Base-by-base conservation (phyloP, 176 grass and related monocot genomes). In the Phyllostachys edulis region DNA sequence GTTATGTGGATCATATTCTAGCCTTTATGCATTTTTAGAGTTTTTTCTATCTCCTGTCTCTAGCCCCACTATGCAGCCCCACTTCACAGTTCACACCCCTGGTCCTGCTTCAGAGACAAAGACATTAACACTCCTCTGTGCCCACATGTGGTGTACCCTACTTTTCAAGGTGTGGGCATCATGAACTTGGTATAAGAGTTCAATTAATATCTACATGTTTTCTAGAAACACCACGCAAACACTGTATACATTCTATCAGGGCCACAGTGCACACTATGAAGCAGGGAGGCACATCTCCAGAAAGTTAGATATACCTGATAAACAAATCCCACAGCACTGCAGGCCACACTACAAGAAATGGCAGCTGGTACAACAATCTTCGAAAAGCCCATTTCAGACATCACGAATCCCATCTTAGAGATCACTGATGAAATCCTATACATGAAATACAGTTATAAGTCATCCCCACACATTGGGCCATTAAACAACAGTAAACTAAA, bases 321-420 rank as follows among this genome's bases (percentile, higher is more conserved):
- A 52, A 99, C 74, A 90, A 99, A 99, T 87, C 96, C 96, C 38
- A 87, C 89, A 21, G 93, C 93, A 75, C 93, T 96, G 78, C 93
- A 99, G 80, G 86, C 81, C 77, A 94, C 83, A 79, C 96, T 99
- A 44, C 92, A 84, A 56, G 77, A 92, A 85, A 99, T 96, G 86
- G 89, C 91, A 82, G 84, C 77, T 45, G 96, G 96, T 32, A 99
- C 91, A 80, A 99, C 90, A 74, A 95, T 77, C 79, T 92, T 96
- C 15, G 90, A 89, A 63, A 96, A 92, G 27, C 96, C 92, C 77
- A 96, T 88, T 81, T 94, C 96, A 16, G 90, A 96, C 86, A 99
- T 88, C 63, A 96, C 80, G 63, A 99, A 99, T 76, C 96, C 96
- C 91, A 94, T 96, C 84, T 96, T 99, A 82, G 96, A 99, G 57